Evolutionary conservation across 176 grass and related monocot species (phyloP).

Genomic region (Triticum urartu): DNA sequence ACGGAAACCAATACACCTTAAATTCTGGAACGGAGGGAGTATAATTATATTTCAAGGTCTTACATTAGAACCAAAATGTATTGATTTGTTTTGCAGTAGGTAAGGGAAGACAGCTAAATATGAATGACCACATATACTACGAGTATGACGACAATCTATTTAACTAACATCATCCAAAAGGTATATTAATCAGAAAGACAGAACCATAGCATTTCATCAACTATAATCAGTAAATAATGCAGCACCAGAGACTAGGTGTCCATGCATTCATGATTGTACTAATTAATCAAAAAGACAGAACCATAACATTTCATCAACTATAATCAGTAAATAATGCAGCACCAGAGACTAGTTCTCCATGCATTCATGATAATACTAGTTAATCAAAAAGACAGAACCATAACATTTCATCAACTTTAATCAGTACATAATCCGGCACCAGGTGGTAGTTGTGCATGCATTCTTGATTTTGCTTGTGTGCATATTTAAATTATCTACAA

Average conservation of each 20-base stretch:
- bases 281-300: not conserved
- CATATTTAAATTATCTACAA: not conserved
- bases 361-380: not conserved
- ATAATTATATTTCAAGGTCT: not conserved
- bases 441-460: not conserved
- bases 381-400: not conserved
- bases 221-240: not conserved
- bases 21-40: too few species aligned
- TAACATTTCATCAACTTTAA: slow-evolving; percentile 4
- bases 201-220: too few species aligned
- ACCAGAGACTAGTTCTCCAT: not conserved
- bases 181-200: not conserved
- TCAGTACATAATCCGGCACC: not conserved
- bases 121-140: not conserved
- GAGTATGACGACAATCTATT: not conserved
- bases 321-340: not conserved
- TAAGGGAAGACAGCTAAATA: not conserved
- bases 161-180: not conserved
- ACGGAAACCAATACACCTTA: too few species aligned
- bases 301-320: too few species aligned
- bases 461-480: not conserved
- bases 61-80: slow-evolving; percentile 1
- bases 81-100: not conserved
- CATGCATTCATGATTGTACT: not conserved
- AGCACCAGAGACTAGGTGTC: not conserved